These are phyloP conservation scores for Russula griseocarnosa DNA, from an alignment of 768 basidiomycete genomes.

Conservation along the genomic window DNA sequence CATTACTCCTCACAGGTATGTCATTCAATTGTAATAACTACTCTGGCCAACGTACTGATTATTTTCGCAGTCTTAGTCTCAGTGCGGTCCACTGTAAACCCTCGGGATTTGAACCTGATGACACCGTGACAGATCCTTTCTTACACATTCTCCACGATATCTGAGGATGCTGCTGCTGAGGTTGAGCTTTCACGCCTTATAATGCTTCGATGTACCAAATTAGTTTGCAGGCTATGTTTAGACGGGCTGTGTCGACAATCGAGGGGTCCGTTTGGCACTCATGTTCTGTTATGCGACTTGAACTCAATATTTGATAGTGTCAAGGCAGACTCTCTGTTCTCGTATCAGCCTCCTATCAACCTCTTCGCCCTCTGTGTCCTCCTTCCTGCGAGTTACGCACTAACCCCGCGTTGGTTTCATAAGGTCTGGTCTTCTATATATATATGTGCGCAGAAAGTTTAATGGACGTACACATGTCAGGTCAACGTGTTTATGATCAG, in stretches of 20 bases:
- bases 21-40: conserved; percentile 7
- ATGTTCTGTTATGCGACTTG: neutral
- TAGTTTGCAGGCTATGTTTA: conserved; percentile 76
- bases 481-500: conserved; percentile 87
- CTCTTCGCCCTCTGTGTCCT: conserved; percentile 81
- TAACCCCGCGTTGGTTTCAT: conserved; percentile 97
- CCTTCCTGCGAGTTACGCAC: conserved; percentile 78
- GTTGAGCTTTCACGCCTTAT: conserved; percentile 38
- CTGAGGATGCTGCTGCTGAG: conserved; percentile 89
- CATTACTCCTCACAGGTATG: conserved; percentile 83
- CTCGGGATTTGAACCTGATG: neutral
- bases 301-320: conserved; percentile 46
- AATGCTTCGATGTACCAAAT: conserved; percentile 8
- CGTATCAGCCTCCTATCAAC: conserved; percentile 93
- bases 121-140: conserved; percentile 68
- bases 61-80: conserved; percentile 23
- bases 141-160: conserved; percentile 92
- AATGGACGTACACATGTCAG: conserved; percentile 38
- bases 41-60: conserved; percentile 1
- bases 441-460: conserved; percentile 7
- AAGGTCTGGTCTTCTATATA: conserved; percentile 51
- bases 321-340: conserved; percentile 88
- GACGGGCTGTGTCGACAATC: conserved; percentile 88
- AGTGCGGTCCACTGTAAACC: neutral
- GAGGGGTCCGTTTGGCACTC: conserved; percentile 60